Percentiles rank a stretch among this genome's conserved stretches.
Evolutionary conservation across 306 rosid species (phyloP).

Genomic region (Trichosanthes cucumerina): DNA sequence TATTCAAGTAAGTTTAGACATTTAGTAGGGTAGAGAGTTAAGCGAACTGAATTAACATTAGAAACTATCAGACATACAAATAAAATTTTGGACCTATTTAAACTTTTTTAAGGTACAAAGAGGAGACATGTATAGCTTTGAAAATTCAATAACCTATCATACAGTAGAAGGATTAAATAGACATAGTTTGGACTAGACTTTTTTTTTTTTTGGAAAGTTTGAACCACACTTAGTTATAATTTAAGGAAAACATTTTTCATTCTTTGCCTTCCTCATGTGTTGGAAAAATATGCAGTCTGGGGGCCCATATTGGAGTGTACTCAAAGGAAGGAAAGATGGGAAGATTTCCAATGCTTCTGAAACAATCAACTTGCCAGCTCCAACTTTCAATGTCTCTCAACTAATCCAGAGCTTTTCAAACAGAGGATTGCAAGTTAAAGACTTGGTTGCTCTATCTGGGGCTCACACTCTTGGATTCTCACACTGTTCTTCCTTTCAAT

Average conservation of each 20-base stretch:
- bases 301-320: conserved; percentile 60
- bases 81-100: background rate
- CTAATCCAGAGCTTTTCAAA: conserved; percentile 43
- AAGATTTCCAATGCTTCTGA: conserved; percentile 52
- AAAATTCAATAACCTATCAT: background rate
- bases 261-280: background rate
- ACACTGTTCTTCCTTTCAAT: conserved; percentile 51
- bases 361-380: conserved; percentile 51
- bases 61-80: background rate
- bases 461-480: conserved; percentile 72
- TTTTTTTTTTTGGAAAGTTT: too few relatives aligned
- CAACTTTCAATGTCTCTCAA: conserved; percentile 42
- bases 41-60: background rate
- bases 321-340: conserved; percentile 75
- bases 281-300: conserved; percentile 35
- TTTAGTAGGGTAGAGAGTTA: background rate
- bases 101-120: background rate
- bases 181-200: background rate
- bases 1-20: background rate
- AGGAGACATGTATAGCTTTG: background rate
- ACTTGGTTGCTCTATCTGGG: conserved; percentile 67
- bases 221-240: too few relatives aligned
- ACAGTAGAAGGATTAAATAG: background rate
- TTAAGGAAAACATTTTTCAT: too few relatives aligned
- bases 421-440: conserved; percentile 53